phyloP scores from a whole-genome alignment of 345 rosid genomes.

The Pelargonium nanum region DNA sequence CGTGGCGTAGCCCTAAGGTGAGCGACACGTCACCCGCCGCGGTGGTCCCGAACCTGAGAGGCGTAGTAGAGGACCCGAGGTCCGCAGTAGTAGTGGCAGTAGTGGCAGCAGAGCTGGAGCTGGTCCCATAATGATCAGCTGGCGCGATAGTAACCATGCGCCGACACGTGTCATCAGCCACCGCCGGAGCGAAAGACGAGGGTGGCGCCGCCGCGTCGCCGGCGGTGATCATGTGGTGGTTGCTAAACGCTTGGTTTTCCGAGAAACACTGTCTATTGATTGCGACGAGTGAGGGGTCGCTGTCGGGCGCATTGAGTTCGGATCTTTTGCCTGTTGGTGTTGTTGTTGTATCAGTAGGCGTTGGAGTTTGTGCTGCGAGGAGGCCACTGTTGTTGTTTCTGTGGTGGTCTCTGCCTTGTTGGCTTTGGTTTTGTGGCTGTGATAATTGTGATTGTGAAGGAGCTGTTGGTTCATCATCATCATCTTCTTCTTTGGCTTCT shows the following conservation, averaged over 20 bases:
- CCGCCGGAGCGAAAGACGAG: constrained; percentile 14
- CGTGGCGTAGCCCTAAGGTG: constrained; percentile 89
- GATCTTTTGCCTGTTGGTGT: constrained; percentile 45
- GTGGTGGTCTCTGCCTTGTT: constrained; percentile 12
- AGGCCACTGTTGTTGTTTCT: constrained; percentile 3
- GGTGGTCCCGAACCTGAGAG: constrained; percentile 65
- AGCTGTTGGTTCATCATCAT: constrained; percentile 4
- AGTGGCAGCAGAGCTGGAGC: constrained; percentile 3
- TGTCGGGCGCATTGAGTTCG: constrained; percentile 53
- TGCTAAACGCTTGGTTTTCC: constrained; percentile 38
- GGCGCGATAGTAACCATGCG: constrained; percentile 12
- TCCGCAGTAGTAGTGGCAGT: constrained; percentile 11
- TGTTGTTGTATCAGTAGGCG: constrained; percentile 18
- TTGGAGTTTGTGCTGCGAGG: constrained; percentile 12
- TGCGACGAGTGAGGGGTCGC: constrained; percentile 51
- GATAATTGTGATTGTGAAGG: constrained; percentile 12
- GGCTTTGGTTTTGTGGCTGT: constrained; percentile 17
- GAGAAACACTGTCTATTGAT: constrained; percentile 42
- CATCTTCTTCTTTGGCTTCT: constrained; percentile 56
- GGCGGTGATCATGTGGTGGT: no score
- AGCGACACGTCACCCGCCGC: constrained; percentile 78
- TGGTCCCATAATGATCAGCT: constrained; percentile 35
- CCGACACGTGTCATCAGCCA: constrained; percentile 26
- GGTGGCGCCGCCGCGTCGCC: constrained; percentile 11
- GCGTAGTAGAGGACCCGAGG: constrained; percentile 33